Conservation (phyloP, 345 rosid species). For the Pelargonium nanum region DNA sequence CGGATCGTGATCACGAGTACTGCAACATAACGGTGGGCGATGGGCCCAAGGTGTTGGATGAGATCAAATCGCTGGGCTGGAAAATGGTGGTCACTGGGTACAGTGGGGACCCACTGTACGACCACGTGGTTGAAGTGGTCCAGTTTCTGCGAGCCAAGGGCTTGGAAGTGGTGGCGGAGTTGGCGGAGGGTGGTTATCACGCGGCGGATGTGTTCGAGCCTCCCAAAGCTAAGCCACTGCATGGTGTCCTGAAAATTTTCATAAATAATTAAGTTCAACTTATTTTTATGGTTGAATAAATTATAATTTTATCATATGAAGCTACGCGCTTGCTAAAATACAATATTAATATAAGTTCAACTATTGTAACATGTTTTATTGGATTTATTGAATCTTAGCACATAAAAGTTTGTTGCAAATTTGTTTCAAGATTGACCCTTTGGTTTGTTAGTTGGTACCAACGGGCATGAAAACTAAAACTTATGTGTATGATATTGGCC, state of each 20-base stretch:
- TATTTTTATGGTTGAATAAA: no score
- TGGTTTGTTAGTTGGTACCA: no score
- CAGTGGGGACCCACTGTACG: conserved; percentile 36
- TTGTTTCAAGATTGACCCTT: no score
- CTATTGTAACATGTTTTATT: no score
- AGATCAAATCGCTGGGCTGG: conserved; percentile 11
- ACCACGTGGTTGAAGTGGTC: conserved; percentile 31
- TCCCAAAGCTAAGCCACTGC: conserved; percentile 14
- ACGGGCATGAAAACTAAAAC: no score
- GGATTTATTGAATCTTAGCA: no score
- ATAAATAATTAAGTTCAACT: neutral
- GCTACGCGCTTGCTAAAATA: no score
- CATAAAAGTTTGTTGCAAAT: no score
- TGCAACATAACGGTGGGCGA: conserved; percentile 35
- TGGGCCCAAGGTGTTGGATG: conserved; percentile 15
- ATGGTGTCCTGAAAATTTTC: conserved; percentile 14
- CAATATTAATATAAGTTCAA: no score
- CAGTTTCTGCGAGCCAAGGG: conserved; percentile 35
- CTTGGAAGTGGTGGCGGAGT: conserved; percentile 18
- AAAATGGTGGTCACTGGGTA: conserved; percentile 29
- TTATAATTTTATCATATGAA: no score
- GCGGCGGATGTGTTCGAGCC: conserved; percentile 21
- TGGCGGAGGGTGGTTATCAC: conserved; percentile 26
- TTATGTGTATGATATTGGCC: no score
- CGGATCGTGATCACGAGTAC: conserved; percentile 46